Conservation (phyloP, 176 grass and related monocot genomes). For the Ampelocalamus luodianensis region DNA sequence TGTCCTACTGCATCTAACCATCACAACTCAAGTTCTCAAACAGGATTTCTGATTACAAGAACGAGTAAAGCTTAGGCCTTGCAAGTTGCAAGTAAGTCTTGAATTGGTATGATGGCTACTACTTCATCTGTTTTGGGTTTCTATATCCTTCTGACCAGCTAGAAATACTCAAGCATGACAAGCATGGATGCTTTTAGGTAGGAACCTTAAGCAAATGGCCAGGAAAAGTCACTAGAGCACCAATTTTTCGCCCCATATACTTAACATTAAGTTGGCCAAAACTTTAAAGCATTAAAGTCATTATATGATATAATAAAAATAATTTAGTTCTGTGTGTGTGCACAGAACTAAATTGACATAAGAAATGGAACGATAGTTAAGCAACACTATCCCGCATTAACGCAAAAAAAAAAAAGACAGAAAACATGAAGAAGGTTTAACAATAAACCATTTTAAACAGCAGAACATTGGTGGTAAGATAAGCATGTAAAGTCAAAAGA, state of each 20-base stretch:
- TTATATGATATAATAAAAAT: not conserved
- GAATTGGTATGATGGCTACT: not conserved
- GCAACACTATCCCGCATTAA: not conserved
- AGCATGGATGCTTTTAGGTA: not conserved
- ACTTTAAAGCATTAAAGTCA: not conserved
- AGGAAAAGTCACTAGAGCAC: not conserved
- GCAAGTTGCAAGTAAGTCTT: not conserved
- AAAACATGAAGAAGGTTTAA: not conserved
- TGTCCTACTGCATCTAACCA: not conserved
- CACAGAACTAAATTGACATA: not conserved
- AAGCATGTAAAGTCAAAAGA: not conserved
- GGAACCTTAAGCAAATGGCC: not conserved
- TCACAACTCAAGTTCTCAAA: not conserved
- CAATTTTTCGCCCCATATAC: not conserved
- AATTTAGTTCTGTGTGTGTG: no score
- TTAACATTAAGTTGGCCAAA: not conserved
- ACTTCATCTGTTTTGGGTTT: not conserved
- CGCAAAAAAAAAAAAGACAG: not conserved
- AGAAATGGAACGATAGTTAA: not conserved
- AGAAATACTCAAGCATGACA: slow-evolving; percentile 3
- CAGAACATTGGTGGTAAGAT: not conserved
- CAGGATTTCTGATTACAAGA: not conserved
- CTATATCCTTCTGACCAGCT: not conserved
- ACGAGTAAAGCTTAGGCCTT: not conserved
- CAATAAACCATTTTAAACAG: slow-evolving; percentile 10